Evolutionary conservation across 768 basidiomycete genomes (phyloP), one percentile per base, ranked within the genome.

Genomic region (Phanerochaete sordida): DNA sequence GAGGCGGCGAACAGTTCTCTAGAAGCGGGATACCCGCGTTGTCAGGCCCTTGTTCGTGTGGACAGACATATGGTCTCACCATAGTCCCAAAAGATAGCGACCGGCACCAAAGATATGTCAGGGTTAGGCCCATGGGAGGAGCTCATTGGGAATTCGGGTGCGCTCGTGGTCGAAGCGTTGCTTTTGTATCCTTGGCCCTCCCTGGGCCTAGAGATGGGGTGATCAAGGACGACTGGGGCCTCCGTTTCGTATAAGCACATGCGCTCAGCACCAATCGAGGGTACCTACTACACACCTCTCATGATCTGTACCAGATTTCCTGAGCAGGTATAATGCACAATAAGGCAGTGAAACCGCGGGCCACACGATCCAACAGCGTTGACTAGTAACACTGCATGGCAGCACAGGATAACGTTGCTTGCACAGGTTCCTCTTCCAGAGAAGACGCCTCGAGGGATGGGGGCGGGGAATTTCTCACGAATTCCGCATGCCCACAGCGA

Each of bases 71-170:
- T 21, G 15, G 2, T 65, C 73, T 35, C 28, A 77, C 76, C 76
- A 57, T 73, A 77, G 56, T 79, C 76, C 77, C 77, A 79, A 49
- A 79, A 78, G 6, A 79, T 72, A n/a, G 72, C 74, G 19, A 77
- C 73, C 27, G 69, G 60, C 39, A 64, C 65, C 57, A 59, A 43
- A 57, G 9, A 24, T 21, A 54, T 21, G 39, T 43, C 39, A 4
- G 4, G 39, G 11, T 4, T 19, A 12, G 4, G 19, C 19, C 39
- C 39, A 19, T 43, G 39, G 19, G 39, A 16, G 39, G 39, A 19
- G 39, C 19, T 19, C 39, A 43, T 43, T 43, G 39, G 39, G 19
- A 12, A 43, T 9, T 11, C 8, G 39, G 8, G 19, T 43, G 19
- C 39, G 19, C 19, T 19, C 19, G 19, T 43, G 11, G 19, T 9